Evolutionary conservation across 768 basidiomycete genomes (phyloP), one percentile per base, ranked within the genome.

Genomic region (Kwoniella sp.): DNA sequence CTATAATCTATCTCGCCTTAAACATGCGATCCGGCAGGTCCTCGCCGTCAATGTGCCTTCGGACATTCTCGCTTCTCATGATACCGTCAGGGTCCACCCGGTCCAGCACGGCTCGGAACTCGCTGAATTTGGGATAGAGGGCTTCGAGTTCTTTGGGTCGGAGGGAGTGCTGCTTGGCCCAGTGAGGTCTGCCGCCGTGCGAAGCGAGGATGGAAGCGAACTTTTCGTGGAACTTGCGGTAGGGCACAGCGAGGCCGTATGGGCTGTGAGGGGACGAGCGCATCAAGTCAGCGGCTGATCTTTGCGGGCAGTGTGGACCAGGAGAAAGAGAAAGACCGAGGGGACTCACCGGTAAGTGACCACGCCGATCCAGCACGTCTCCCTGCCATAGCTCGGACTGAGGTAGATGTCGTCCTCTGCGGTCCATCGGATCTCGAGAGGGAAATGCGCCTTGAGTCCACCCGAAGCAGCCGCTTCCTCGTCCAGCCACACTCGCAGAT

Each of bases 301-400:
- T 20, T 45, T 56, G 29, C 42, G 41, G 36, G 46, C 12, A 34
- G 29, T 27, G 43, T 28, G 32, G 45, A 36, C 14, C 31, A 23
- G n/a, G n/a, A n/a, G n/a, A n/a, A n/a, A n/a, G 17, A 31, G 15
- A 14, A 20, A 20, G 28, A 32, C 36, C 26, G 33, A 17, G 33
- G 41, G 20, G 6, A 76, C 87, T 66, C 52, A 96, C 93, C 89
- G 89, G 78, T 84, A 99, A 68, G 92, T 89, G n/a, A 95, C 82
- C 46, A 98, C 83, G n/a, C 95, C 95, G 54, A 99, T 88, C 87
- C 91, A 99, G 62, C 85, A 87, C 7, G 87, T 91, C 70, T 76
- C 78, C 50, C 83, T 80, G 46, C 84, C 85, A 67, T 82, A 83
- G 66, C 86, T 85, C 2, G 95, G 95, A 70, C 87, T 89, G 27